Conservation (phyloP, 208 protist genomes). For the Phytomonas sp. region DNA sequence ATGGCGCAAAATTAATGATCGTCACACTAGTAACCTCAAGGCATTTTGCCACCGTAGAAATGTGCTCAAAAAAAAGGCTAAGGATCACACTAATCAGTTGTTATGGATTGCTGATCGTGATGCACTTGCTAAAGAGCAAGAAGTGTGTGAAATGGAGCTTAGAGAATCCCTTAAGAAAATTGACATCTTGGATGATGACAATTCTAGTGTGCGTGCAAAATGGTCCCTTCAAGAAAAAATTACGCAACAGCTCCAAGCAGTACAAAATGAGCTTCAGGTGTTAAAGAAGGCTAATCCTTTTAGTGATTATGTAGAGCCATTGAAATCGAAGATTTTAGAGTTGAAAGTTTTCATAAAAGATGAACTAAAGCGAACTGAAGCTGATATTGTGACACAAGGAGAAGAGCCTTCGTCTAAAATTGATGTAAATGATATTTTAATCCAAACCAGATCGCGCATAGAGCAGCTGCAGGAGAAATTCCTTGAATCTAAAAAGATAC, state of each 20-base stretch:
- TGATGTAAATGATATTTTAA: background rate
- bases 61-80: constrained; percentile 18
- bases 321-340: background rate
- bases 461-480: constrained; percentile 9
- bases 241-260: background rate
- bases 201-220: background rate
- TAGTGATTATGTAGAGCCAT: background rate
- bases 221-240: background rate
- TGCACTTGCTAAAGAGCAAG: constrained; percentile 10
- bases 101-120: constrained; percentile 16
- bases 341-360: background rate
- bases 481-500: constrained; percentile 9
- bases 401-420: background rate
- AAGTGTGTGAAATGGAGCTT: constrained; percentile 8
- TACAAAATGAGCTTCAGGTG: background rate
- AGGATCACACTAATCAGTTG: constrained; percentile 6
- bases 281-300: background rate
- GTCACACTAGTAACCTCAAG: constrained; percentile 13
- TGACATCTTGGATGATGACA: background rate
- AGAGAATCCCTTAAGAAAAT: background rate
- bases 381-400: background rate
- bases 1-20: constrained; percentile 18
- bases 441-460: constrained; percentile 5
- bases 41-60: constrained; percentile 19
- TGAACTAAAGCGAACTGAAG: background rate